phyloP scores from a whole-genome alignment of 768 basidiomycete species.

The Pleurotus cornucopiae region DNA sequence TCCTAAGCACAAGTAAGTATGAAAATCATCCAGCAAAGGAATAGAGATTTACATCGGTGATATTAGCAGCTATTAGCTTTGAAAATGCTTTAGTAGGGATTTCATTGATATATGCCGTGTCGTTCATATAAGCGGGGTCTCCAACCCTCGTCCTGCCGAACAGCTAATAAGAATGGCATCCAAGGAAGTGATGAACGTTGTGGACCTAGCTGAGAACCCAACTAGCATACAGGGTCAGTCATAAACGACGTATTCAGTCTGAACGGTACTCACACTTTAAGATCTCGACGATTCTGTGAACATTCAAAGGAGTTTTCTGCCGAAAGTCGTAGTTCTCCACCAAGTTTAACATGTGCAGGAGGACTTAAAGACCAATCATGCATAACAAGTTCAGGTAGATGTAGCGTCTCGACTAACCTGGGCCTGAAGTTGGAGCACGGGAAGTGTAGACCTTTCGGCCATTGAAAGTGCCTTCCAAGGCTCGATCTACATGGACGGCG shows the following conservation, averaged over 20 bases:
- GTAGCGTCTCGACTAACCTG: conserved; percentile 32
- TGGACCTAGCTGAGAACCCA: conserved; percentile 47
- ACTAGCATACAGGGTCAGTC: conserved; percentile 13
- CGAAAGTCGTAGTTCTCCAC: conserved; percentile 66
- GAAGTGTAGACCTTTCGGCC: conserved; percentile 81
- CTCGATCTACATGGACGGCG: conserved; percentile 60
- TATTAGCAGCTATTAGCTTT: conserved; percentile 51
- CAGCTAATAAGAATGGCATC: not conserved
- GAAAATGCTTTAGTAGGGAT: conserved; percentile 73
- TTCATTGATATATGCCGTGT: conserved; percentile 49
- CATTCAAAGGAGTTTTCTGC: conserved; percentile 53
- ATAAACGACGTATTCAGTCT: too few relatives aligned
- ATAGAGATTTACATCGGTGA: conserved; percentile 68
- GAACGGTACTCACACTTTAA: conserved; percentile 51
- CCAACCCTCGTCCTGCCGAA: conserved; percentile 68
- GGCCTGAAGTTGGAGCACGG: conserved; percentile 82
- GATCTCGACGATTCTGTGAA: conserved; percentile 80
- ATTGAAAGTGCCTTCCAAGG: conserved; percentile 74
- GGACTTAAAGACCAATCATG: conserved; percentile 32
- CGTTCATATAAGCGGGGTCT: conserved; percentile 69
- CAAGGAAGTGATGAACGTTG: not conserved
- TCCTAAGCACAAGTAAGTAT: conserved; percentile 42
- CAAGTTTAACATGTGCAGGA: conserved; percentile 89
- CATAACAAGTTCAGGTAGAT: not conserved
- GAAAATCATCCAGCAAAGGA: not conserved